Percentiles rank a stretch among this genome's conserved stretches.
Evolutionary conservation across 345 rosid genomes (phyloP).

Genomic region (Murraya paniculata): DNA sequence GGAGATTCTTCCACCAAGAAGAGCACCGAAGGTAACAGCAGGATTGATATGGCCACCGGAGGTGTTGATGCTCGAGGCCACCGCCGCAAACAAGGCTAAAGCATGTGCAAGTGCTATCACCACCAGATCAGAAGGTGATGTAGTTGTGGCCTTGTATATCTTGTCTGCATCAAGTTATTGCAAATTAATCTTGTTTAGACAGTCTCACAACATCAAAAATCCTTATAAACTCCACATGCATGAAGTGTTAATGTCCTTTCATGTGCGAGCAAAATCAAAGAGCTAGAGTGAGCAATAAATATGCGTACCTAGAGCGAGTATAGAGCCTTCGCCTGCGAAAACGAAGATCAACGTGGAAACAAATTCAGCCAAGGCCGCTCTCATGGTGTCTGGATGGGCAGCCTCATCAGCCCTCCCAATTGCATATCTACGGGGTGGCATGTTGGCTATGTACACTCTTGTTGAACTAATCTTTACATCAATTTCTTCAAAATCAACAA

Average conservation of each 20-base stretch:
- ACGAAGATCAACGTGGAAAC: slow-evolving; percentile 68
- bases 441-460: background rate
- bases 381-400: slow-evolving; percentile 45
- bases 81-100: slow-evolving; percentile 54
- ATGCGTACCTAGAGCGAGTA: slow-evolving; percentile 58
- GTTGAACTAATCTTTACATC: background rate
- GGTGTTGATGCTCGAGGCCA: slow-evolving; percentile 55
- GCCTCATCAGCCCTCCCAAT: slow-evolving; percentile 49
- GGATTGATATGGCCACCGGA: slow-evolving; percentile 85
- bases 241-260: background rate
- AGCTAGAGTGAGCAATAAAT: background rate
- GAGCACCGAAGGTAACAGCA: slow-evolving; percentile 68
- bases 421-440: slow-evolving; percentile 40
- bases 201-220: too few species aligned
- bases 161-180: slow-evolving; percentile 34
- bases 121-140: slow-evolving; percentile 43
- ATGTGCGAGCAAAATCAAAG: background rate
- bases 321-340: slow-evolving; percentile 76
- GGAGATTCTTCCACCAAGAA: slow-evolving; percentile 65
- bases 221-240: too few species aligned
- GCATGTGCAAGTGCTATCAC: slow-evolving; percentile 68
- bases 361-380: slow-evolving; percentile 68
- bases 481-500: background rate
- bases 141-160: slow-evolving; percentile 34
- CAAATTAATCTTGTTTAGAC: too few species aligned